These are phyloP conservation scores for Diaporthe sp. DNA, from an alignment of 2,329 filamentous ascomycete genomes.

Conservation along the genomic window DNA sequence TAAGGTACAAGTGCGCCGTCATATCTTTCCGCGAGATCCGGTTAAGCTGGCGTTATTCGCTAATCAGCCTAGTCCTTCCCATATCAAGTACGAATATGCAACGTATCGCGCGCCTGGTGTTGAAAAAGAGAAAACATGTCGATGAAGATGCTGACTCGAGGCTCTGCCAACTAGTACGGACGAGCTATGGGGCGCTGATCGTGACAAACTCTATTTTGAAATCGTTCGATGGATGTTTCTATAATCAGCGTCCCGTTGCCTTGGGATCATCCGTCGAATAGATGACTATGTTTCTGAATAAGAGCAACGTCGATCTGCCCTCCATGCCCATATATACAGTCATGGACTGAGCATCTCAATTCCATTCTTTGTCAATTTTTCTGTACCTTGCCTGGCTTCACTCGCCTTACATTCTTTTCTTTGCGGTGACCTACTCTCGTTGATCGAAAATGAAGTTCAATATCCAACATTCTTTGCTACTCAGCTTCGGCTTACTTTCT, in stretches of 20 bases:
- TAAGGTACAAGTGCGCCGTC: neutral
- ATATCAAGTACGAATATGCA: neutral
- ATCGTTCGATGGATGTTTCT: slow-evolving; percentile 14
- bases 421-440: neutral
- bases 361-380: neutral
- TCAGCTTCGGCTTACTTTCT: slow-evolving; percentile 4
- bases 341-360: neutral
- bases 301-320: neutral
- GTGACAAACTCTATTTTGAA: neutral
- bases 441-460: slow-evolving; percentile 29
- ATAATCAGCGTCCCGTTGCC: neutral
- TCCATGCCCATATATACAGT: neutral
- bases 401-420: slow-evolving; percentile 5
- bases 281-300: slow-evolving; percentile 1
- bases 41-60: neutral
- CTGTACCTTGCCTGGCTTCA: neutral
- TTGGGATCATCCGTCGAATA: neutral
- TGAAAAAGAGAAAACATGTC: neutral
- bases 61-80: neutral
- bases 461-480: neutral
- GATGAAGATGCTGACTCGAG: neutral
- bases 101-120: neutral
- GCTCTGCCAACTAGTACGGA: neutral
- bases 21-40: neutral
- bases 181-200: neutral